A percentile compares a stretch with the other conserved stretches of the same genome.
Conservation (phyloP, 495 filamentous ascomycete species). For the Jackrogersella multiformis region DNA sequence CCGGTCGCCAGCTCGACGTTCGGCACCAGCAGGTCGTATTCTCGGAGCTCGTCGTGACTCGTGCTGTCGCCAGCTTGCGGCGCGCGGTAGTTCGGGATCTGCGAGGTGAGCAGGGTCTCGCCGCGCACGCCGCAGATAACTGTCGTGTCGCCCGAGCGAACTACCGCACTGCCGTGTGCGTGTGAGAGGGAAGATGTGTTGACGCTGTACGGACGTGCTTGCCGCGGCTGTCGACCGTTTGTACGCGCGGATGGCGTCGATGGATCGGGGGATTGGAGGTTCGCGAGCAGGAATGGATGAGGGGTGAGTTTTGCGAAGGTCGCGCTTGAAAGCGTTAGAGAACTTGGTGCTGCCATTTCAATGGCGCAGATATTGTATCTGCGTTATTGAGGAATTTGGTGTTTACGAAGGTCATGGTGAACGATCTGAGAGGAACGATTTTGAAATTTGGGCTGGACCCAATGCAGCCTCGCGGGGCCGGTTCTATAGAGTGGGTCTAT, state of each 20-base stretch:
- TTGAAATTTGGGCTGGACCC: constrained; percentile 38
- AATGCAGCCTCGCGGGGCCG: constrained; percentile 33
- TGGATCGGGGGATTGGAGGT: constrained; percentile 71
- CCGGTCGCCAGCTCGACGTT: constrained; percentile 92
- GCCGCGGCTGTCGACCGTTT: constrained; percentile 75
- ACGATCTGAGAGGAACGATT: neutral
- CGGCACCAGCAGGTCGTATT: constrained; percentile 82
- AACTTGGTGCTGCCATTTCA: constrained; percentile 42
- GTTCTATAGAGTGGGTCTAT: neutral
- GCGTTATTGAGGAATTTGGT: neutral
- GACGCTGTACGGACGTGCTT: constrained; percentile 73
- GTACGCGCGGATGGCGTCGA: constrained; percentile 69
- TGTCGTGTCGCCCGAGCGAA: constrained; percentile 86
- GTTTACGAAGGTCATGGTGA: constrained; percentile 9
- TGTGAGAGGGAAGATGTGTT: constrained; percentile 86
- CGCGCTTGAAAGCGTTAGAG: constrained; percentile 76
- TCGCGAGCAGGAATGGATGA: constrained; percentile 85
- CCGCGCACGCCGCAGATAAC: constrained; percentile 90
- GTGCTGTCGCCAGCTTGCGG: constrained; percentile 17
- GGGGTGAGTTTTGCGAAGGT: constrained; percentile 93
- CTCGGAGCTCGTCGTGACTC: constrained; percentile 53
- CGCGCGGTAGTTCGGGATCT: constrained; percentile 72
- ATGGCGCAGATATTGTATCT: neutral
- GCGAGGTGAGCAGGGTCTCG: constrained; percentile 78
- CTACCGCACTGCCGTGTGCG: constrained; percentile 86